Evolutionary conservation across 352 stramenopile genomes (phyloP), one percentile per base, ranked within the genome.

Genomic region (Globisporangium splendens): DNA sequence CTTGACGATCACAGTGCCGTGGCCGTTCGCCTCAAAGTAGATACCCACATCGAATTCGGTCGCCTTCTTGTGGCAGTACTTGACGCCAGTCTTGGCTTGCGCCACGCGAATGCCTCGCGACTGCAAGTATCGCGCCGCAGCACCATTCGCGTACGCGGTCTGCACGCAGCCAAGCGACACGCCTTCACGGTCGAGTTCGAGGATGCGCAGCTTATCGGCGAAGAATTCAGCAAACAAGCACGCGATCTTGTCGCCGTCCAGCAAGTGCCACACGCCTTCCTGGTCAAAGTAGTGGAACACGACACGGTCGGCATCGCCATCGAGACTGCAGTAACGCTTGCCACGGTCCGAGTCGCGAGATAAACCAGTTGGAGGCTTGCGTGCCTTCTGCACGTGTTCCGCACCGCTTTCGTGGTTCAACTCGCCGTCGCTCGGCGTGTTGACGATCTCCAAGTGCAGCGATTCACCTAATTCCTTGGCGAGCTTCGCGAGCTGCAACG

Each of bases 21-120:
- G 97, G 49, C 97, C 97, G 77, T 99, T 99, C 33, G 97, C 90
- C 76, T 99, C 98, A 75, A 99, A 99, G 84, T 99, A 99, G 43
- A 99, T 88, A 35, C 97, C 97, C 59, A 99, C 88, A 75, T 99
- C 98, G 69, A 97, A 99, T 56, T 98, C 70, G 42, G 87, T 73
- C 18, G 96, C 93, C 61, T 96, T 95, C 53, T 97, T 84, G 74
- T 99, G 96, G 50, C 98, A 95, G 69, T 97, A 93, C 79, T 99
- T 99, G 50, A 99, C 97, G 48, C 97, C 97, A 7, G 97, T 99
- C 80, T 98, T 98, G 54, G 96, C 92, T 68, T 97, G 82, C 13
- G 75, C 69, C 15, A 98, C 86, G 38, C 67, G 71, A 50, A 96
- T 83, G 49, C 68, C 73, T 33, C 74, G 70, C 28, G 74, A 74